Conservation (phyloP, 2,329 filamentous ascomycete genomes). For the Colletotrichum simmondsii region DNA sequence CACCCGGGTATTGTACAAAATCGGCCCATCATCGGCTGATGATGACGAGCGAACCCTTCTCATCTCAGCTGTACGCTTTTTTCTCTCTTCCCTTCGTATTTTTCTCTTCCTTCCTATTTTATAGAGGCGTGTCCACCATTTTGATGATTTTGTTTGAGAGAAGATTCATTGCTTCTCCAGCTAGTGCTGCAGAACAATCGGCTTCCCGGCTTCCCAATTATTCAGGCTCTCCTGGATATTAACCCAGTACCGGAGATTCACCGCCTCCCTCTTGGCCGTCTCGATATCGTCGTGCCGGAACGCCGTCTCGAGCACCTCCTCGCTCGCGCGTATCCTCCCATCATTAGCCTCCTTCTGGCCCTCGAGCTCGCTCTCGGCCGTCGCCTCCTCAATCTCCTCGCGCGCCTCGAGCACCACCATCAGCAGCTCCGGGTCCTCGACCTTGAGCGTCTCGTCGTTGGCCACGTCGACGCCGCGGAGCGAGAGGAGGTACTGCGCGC, state of each 20-base stretch:
- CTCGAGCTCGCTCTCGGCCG: conserved; percentile 71
- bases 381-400: conserved; percentile 79
- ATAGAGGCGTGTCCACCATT: not conserved
- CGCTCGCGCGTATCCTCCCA: conserved; percentile 70
- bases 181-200: conserved; percentile 63
- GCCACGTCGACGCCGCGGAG: conserved; percentile 81
- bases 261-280: conserved; percentile 75
- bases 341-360: conserved; percentile 74
- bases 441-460: conserved; percentile 79
- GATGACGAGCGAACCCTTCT: conserved; percentile 23
- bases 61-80: not conserved
- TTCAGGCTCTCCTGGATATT: conserved; percentile 85
- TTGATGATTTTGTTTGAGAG: not conserved
- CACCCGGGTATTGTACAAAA: conserved; percentile 26
- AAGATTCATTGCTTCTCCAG: not conserved
- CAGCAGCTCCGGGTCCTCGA: conserved; percentile 76
- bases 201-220: conserved; percentile 85
- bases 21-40: conserved; percentile 34
- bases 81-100: not conserved
- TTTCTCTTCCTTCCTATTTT: not conserved
- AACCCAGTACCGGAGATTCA: conserved; percentile 88
- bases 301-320: conserved; percentile 69
- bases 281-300: conserved; percentile 76
- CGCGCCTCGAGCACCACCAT: conserved; percentile 84
- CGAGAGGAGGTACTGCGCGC: conserved; percentile 89